Evolutionary conservation across 1,139 yeast genomes (phyloP), one percentile per base, ranked within the genome.

Genomic region (Suhomyces bokatorum): DNA sequence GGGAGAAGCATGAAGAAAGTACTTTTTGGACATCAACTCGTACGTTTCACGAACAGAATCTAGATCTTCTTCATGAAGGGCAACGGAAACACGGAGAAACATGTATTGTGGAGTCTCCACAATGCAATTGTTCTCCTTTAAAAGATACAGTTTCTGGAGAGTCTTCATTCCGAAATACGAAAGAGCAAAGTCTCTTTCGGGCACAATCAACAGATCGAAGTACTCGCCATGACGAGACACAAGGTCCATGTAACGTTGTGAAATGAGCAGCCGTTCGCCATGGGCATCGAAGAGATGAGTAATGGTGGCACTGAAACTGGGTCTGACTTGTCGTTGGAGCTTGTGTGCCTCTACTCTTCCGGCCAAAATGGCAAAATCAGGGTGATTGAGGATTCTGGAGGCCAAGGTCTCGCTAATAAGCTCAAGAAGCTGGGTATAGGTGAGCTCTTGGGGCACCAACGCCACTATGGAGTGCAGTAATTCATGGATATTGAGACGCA

Each of bases 1-100:
- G 40, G 96, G 96, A 33, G 95, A 86, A 27, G 93, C 96, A 60
- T 88, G 96, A 34, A 91, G 87, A 70, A 88, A 88, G 66, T 77
- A 86, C 68, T 87, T 83, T 63, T 77, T 79, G 26, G 95, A 86
- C 96, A 88, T 89, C 66, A 82, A 73, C 62, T 74, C 63, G 56
- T 78, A 78, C 0, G 82, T 75, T 54, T 78, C 80, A 4, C 69
- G 50, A 3, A 72, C 80, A 4, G 62, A 57, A 0, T 59, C 66
- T 6, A 77, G 51, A 51, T 75, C 69, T 13, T 55, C 56, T 22
- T 66, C 69, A 53, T 78, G 82, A 17, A 78, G 77, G 4, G 81
- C 81, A n/a, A 78, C 57, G 2, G 82, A 70, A 3, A 78, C 82
- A 47, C 83, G 58, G 68, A 78, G 65, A 42, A 76, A 67, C 59